Evolutionary conservation across 805 yeast genomes (phyloP).

Genomic region (Candida manassasensis): DNA sequence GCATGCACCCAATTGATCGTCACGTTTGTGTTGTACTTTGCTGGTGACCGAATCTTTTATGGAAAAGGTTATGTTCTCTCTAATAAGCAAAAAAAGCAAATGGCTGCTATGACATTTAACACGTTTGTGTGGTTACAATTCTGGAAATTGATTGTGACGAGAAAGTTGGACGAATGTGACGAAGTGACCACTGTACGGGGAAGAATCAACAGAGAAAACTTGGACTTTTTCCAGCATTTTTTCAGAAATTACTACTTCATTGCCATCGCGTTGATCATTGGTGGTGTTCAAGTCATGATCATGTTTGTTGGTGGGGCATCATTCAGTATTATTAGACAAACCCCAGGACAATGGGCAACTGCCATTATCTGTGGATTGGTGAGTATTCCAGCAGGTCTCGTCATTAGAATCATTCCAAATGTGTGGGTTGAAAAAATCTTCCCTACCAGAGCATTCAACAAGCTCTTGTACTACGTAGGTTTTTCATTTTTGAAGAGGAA

Average conservation of each 20-base stretch:
- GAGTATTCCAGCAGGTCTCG: conserved; percentile 73
- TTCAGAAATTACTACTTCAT: conserved; percentile 81
- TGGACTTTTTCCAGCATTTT: conserved; percentile 80
- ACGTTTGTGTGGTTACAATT: conserved; percentile 97
- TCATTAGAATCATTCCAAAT: conserved; percentile 83
- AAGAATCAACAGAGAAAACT: conserved; percentile 57
- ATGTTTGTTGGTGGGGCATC: conserved; percentile 98
- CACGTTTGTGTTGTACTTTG: conserved; percentile 79
- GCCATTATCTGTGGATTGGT: conserved; percentile 77
- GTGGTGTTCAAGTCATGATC: conserved; percentile 78
- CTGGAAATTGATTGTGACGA: conserved; percentile 84
- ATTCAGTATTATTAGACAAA: conserved; percentile 73
- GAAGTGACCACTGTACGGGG: conserved; percentile 53
- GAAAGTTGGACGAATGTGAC: conserved; percentile 86
- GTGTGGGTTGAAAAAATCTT: conserved; percentile 58
- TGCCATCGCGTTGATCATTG: conserved; percentile 66
- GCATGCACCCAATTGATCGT: conserved; percentile 70
- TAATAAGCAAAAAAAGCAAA: conserved; percentile 49
- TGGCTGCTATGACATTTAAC: conserved; percentile 86
- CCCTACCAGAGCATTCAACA: conserved; percentile 54
- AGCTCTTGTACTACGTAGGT: conserved; percentile 32
- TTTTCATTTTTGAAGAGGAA: conserved; percentile 30
- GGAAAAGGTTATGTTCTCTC: conserved; percentile 21
- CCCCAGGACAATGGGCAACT: conserved; percentile 85
- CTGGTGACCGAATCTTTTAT: conserved; percentile 56